Evolutionary conservation across 345 rosid genomes (phyloP).

Genomic region (Euclidium syriacum): DNA sequence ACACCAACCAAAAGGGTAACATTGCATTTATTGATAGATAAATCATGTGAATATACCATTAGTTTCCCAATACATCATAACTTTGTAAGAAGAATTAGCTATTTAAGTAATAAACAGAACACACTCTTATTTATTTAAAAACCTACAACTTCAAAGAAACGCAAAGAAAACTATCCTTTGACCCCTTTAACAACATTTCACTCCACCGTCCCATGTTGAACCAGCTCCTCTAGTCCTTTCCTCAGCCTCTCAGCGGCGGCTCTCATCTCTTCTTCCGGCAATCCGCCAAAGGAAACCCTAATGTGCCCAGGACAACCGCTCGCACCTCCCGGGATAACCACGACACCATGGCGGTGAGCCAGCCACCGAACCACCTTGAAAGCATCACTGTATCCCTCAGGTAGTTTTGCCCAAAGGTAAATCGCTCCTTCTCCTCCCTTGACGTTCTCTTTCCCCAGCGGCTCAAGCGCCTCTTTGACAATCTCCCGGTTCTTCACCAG

Average conservation of each 20-base stretch:
- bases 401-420: constrained; percentile 91
- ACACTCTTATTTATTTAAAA: background rate
- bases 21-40: background rate
- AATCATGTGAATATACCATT: background rate
- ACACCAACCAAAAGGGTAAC: background rate
- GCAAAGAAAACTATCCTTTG: constrained; percentile 3
- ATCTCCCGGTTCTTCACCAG: constrained; percentile 78
- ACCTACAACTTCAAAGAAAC: background rate
- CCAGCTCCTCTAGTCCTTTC: constrained; percentile 67
- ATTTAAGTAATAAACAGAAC: background rate
- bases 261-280: constrained; percentile 55
- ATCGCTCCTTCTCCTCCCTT: constrained; percentile 96
- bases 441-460: constrained; percentile 64
- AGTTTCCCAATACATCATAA: background rate
- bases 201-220: constrained; percentile 50
- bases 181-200: background rate
- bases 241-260: constrained; percentile 67
- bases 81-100: constrained; percentile 7
- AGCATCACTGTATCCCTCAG: constrained; percentile 42
- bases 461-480: constrained; percentile 67
- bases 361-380: constrained; percentile 80
- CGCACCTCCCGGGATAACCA: constrained; percentile 77
- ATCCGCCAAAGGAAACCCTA: constrained; percentile 79
- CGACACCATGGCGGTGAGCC: constrained; percentile 70
- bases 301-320: constrained; percentile 67